Percentiles rank a stretch among this genome's conserved stretches.
phyloP scores from a whole-genome alignment of 169 alveolate genomes.

The Plasmodium gonderi region DNA sequence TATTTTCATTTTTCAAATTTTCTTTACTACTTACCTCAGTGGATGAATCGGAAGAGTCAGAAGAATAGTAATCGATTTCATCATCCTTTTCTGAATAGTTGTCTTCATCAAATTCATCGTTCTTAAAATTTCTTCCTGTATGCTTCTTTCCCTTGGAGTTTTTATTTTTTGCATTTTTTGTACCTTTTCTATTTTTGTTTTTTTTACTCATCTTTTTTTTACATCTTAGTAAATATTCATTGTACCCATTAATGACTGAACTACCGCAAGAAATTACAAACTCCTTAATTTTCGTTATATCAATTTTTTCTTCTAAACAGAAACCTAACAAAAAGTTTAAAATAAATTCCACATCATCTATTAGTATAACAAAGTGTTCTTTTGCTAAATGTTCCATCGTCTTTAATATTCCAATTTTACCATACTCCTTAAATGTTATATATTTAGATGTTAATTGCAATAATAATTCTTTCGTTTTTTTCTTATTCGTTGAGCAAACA shows the following conservation, averaged over 20 bases:
- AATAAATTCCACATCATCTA: slow-evolving; percentile 63
- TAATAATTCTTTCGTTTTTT: slow-evolving; percentile 29
- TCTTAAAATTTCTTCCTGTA: too few species aligned
- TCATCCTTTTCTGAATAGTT: slow-evolving; percentile 1
- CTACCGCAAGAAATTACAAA: slow-evolving; percentile 48
- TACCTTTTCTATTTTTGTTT: neutral
- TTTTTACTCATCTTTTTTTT: slow-evolving; percentile 3
- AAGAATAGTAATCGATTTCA: neutral
- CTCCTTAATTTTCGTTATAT: slow-evolving; percentile 54
- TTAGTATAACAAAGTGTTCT: slow-evolving; percentile 3
- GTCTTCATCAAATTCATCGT: neutral
- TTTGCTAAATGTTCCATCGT: slow-evolving; percentile 37
- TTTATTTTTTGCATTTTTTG: neutral
- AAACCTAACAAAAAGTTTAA: slow-evolving; percentile 71
- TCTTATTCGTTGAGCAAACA: slow-evolving; percentile 7
- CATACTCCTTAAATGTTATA: slow-evolving; percentile 69
- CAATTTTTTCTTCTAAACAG: slow-evolving; percentile 64
- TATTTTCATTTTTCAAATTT: neutral
- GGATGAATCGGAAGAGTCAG: neutral
- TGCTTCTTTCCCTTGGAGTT: slow-evolving; percentile 9
- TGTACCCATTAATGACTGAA: slow-evolving; percentile 34
- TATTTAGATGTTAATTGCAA: slow-evolving; percentile 63
- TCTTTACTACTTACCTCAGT: neutral
- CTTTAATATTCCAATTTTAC: slow-evolving; percentile 65
- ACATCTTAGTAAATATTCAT: slow-evolving; percentile 13